phyloP scores from a whole-genome alignment of 164 flowering plant genomes.

The Akebia trifoliata region DNA sequence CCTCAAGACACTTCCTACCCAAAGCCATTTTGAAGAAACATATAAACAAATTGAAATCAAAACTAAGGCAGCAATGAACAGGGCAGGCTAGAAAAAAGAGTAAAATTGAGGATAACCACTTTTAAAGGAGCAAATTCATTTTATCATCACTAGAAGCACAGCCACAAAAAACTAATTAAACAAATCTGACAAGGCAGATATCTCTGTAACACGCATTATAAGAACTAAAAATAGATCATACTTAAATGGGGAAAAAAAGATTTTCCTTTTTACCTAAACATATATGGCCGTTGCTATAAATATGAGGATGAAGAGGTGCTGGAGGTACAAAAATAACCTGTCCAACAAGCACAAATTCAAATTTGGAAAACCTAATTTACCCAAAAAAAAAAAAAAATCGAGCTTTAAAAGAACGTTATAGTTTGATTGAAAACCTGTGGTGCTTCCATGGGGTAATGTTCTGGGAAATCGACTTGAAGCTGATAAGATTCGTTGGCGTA shows the following conservation, averaged over 20 bases:
- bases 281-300: slow-evolving; percentile 91
- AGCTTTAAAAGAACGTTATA: neutral
- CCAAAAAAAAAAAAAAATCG: neutral
- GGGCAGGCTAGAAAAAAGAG: neutral
- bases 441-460: slow-evolving; percentile 95
- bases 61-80: neutral
- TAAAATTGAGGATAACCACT: neutral
- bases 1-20: neutral
- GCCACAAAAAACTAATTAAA: neutral
- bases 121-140: too few relatives aligned
- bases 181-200: neutral
- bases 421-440: slow-evolving; percentile 59
- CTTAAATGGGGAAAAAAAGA: neutral
- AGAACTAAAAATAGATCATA: neutral
- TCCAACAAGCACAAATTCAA: slow-evolving; percentile 9
- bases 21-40: neutral
- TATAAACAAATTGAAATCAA: neutral
- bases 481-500: slow-evolving; percentile 43
- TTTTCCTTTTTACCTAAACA: slow-evolving; percentile 59
- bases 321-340: slow-evolving; percentile 87
- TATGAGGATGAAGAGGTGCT: slow-evolving; percentile 86
- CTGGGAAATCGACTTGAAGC: slow-evolving; percentile 37
- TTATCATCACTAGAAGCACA: too few relatives aligned
- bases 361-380: neutral
- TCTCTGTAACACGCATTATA: neutral